phyloP scores from a whole-genome alignment of 2,329 filamentous ascomycete genomes.

The Pyricularia sp. region DNA sequence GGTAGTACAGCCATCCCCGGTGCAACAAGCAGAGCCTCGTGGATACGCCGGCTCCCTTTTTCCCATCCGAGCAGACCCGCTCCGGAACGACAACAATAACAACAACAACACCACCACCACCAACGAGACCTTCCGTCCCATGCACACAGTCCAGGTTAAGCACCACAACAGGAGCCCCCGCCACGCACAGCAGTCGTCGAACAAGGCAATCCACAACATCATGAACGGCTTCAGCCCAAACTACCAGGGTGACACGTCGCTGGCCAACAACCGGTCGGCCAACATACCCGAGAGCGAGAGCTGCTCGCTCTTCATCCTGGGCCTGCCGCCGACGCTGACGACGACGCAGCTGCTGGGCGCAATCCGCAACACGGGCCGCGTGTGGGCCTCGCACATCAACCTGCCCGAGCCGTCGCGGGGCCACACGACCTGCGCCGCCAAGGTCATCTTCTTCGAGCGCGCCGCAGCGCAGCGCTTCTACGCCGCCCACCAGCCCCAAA shows the following conservation, averaged over 20 bases:
- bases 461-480: slow-evolving; percentile 25
- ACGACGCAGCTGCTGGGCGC: slow-evolving; percentile 31
- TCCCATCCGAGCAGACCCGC: not conserved
- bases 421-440: slow-evolving; percentile 30
- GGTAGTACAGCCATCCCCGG: not conserved
- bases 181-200: not conserved
- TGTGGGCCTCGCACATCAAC: slow-evolving; percentile 44
- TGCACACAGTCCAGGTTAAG: not conserved
- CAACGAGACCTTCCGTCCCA: not conserved
- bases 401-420: slow-evolving; percentile 26
- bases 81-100: not conserved
- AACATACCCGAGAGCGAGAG: slow-evolving; percentile 30
- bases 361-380: slow-evolving; percentile 36
- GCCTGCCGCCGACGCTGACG: slow-evolving; percentile 32
- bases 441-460: slow-evolving; percentile 39
- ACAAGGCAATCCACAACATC: not conserved
- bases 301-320: slow-evolving; percentile 43
- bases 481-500: slow-evolving; percentile 9
- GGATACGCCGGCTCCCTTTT: not conserved
- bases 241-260: slow-evolving; percentile 28
- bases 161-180: not conserved
- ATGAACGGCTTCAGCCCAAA: slow-evolving; percentile 21
- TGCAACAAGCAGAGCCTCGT: not conserved
- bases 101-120: not conserved
- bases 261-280: slow-evolving; percentile 28